These are phyloP conservation scores for Lodderomyces elongisporus DNA, from an alignment of 1,139 yeast species.

Conservation along the genomic window DNA sequence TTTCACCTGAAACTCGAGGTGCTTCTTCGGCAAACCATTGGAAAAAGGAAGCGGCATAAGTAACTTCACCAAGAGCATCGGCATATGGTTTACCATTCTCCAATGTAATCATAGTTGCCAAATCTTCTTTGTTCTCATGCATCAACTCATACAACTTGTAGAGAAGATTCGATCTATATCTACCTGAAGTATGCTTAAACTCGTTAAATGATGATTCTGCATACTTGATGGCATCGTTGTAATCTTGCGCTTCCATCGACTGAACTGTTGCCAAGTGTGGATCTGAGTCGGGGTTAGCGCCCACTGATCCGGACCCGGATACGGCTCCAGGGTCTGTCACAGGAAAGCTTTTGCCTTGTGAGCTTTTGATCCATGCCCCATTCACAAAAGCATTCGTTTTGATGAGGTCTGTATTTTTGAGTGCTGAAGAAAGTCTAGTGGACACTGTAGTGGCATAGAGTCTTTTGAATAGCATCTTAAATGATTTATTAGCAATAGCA, in stretches of 20 bases:
- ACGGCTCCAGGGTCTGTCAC: slow-evolving; percentile 39
- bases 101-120: slow-evolving; percentile 66
- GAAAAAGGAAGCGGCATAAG: slow-evolving; percentile 72
- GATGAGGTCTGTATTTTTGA: slow-evolving; percentile 30
- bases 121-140: slow-evolving; percentile 64
- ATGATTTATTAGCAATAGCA: too few relatives aligned
- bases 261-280: slow-evolving; percentile 34
- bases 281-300: slow-evolving; percentile 24
- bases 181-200: slow-evolving; percentile 35
- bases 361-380: slow-evolving; percentile 36
- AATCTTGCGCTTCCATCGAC: slow-evolving; percentile 33
- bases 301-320: too few relatives aligned
- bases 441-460: slow-evolving; percentile 13
- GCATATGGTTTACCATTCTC: slow-evolving; percentile 82
- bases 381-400: slow-evolving; percentile 39
- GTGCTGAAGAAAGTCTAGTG: slow-evolving; percentile 15
- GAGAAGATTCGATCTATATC: slow-evolving; percentile 36
- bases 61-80: slow-evolving; percentile 74
- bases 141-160: slow-evolving; percentile 46
- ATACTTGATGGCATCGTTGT: slow-evolving; percentile 30
- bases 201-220: slow-evolving; percentile 34
- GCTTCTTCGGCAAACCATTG: slow-evolving; percentile 91
- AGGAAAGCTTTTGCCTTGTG: slow-evolving; percentile 22
- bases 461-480: slow-evolving; percentile 8
- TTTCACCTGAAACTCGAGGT: slow-evolving; percentile 67